Conservation (phyloP, 225 moss, liverwort and hornwort species). For the Climacium dendroides region DNA sequence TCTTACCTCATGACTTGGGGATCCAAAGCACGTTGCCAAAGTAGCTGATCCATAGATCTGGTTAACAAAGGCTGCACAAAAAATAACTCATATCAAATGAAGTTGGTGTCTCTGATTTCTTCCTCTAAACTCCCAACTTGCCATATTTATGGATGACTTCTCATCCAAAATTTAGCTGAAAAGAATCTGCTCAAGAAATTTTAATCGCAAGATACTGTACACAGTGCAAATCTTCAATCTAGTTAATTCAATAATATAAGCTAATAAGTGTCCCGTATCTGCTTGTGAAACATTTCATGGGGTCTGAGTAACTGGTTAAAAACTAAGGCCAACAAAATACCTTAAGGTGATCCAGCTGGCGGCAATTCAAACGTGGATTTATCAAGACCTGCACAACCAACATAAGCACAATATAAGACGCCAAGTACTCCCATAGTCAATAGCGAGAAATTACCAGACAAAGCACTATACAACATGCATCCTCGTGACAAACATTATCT, state of each 20-base stretch:
- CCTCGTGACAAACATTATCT: neutral
- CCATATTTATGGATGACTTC: neutral
- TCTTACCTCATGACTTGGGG: conserved; percentile 85
- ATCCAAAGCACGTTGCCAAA: conserved; percentile 78
- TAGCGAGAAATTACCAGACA: neutral
- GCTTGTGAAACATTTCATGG: neutral
- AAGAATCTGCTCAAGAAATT: neutral
- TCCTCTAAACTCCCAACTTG: neutral
- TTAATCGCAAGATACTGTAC: neutral
- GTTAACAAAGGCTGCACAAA: conserved; percentile 58
- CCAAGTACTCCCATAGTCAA: neutral
- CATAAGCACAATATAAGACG: neutral
- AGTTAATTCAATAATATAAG: neutral
- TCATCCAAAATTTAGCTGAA: neutral
- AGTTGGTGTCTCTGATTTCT: neutral
- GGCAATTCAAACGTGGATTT: conserved; percentile 55
- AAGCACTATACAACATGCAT: neutral
- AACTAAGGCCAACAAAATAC: conserved; percentile 7
- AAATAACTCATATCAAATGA: neutral
- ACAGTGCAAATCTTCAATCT: neutral
- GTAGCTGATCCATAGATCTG: conserved; percentile 66
- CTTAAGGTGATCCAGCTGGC: conserved; percentile 51
- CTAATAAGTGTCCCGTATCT: neutral
- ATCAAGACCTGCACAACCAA: conserved; percentile 48
- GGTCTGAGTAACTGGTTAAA: neutral